Evolutionary conservation across 2,329 filamentous ascomycete genomes (phyloP).

Genomic region (Nannizzia gypsea): DNA sequence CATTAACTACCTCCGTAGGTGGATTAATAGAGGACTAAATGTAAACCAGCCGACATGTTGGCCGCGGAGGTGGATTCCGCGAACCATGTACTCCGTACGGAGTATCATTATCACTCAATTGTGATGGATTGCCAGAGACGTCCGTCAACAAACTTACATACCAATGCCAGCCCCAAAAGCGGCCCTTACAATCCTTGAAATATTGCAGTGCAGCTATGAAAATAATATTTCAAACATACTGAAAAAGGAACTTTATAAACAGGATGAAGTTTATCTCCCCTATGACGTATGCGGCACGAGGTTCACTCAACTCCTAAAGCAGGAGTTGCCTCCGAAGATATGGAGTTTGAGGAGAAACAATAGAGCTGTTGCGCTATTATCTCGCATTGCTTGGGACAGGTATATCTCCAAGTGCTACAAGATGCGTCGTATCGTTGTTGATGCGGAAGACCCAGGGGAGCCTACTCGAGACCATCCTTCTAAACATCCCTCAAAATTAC

Average conservation of each 20-base stretch:
- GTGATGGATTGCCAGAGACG: too few species aligned
- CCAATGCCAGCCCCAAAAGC: too few species aligned
- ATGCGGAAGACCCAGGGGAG: slow-evolving; percentile 26
- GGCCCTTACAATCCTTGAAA: too few species aligned
- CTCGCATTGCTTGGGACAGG: not conserved
- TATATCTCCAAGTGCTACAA: not conserved
- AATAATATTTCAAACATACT: not conserved
- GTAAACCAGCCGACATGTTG: too few species aligned
- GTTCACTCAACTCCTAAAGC: not conserved
- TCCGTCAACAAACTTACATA: too few species aligned
- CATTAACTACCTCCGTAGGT: too few species aligned
- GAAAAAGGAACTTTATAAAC: not conserved
- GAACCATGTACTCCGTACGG: too few species aligned
- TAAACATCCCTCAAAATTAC: slow-evolving; percentile 19
- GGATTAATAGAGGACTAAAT: too few species aligned
- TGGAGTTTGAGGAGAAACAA: not conserved
- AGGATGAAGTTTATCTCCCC: not conserved
- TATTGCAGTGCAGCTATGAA: too few species aligned
- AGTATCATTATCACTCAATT: too few species aligned
- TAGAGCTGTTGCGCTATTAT: not conserved
- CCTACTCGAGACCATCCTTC: slow-evolving; percentile 30
- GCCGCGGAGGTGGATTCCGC: too few species aligned
- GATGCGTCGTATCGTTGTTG: slow-evolving; percentile 17
- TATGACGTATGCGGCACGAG: not conserved
- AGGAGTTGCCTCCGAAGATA: not conserved